phyloP scores from a whole-genome alignment of 331 rosid species.

The Pyrus hybrid region DNA sequence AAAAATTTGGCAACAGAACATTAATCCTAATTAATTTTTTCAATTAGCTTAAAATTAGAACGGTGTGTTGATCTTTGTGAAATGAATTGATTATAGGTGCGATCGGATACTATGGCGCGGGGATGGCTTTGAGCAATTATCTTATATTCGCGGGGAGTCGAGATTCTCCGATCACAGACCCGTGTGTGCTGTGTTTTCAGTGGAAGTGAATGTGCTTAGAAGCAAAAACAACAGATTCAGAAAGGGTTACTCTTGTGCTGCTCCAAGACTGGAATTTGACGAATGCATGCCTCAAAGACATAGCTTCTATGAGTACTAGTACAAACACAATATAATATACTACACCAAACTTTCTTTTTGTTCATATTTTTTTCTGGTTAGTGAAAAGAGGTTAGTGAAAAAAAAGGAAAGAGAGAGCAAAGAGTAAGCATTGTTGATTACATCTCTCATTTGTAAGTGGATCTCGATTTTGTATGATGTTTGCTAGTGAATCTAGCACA shows the following conservation, averaged over 20 bases:
- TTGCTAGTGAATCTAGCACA: no score
- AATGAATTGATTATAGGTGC: conserved; percentile 45
- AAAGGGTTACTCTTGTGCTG: conserved; percentile 58
- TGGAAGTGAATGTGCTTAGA: conserved; percentile 46
- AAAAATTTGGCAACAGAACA: no score
- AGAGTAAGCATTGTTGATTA: no score
- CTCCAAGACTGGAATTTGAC: conserved; percentile 46
- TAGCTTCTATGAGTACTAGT: conserved; percentile 59
- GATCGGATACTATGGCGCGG: conserved; percentile 92
- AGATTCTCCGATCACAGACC: conserved; percentile 92
- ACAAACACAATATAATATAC: neutral
- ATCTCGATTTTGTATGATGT: neutral
- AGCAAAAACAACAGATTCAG: conserved; percentile 54
- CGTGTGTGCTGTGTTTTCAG: conserved; percentile 62
- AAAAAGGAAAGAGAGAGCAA: no score
- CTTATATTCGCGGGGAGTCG: conserved; percentile 73
- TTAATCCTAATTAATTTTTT: no score
- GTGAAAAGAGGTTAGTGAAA: neutral
- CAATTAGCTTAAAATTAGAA: no score
- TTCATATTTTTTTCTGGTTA: neutral
- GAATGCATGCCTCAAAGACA: conserved; percentile 73
- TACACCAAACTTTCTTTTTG: neutral
- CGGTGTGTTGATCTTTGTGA: no score
- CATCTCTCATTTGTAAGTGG: neutral
- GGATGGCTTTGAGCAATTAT: conserved; percentile 56